Conservation (phyloP, 495 filamentous ascomycete species). For the Rostrohypoxylon terebratum region DNA sequence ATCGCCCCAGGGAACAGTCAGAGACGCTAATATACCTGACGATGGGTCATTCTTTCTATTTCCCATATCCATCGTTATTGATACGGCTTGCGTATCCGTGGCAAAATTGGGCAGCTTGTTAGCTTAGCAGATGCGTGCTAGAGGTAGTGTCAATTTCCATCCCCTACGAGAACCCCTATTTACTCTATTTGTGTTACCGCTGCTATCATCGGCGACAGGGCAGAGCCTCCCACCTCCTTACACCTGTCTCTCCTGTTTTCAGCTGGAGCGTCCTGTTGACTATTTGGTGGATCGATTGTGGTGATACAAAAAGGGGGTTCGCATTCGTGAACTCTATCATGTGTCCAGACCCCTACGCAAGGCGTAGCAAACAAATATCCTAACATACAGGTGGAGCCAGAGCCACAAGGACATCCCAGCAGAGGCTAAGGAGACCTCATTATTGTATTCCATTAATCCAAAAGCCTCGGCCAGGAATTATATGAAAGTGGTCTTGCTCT, state of each 20-base stretch:
- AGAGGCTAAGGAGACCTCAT: background rate
- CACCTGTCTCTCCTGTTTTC: background rate
- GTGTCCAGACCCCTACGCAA: background rate
- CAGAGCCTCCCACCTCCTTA: background rate
- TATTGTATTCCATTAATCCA: background rate
- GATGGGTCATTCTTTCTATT: background rate
- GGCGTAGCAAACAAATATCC: background rate
- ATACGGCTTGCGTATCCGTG: background rate
- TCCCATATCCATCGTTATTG: background rate
- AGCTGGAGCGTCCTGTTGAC: background rate
- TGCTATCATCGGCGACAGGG: background rate
- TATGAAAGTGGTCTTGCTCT: background rate
- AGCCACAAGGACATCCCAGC: background rate
- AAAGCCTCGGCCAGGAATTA: background rate
- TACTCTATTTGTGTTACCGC: background rate
- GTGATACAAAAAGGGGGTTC: slow-evolving; percentile 2
- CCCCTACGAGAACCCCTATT: background rate
- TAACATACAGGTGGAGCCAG: background rate
- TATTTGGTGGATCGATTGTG: background rate
- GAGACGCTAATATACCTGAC: background rate
- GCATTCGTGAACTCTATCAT: background rate
- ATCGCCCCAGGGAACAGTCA: background rate
- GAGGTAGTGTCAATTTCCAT: background rate
- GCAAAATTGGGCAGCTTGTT: background rate
- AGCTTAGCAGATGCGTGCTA: background rate